Evolutionary conservation across 805 yeast species (phyloP).

Genomic region (Kodamaea hsintzibuensis): DNA sequence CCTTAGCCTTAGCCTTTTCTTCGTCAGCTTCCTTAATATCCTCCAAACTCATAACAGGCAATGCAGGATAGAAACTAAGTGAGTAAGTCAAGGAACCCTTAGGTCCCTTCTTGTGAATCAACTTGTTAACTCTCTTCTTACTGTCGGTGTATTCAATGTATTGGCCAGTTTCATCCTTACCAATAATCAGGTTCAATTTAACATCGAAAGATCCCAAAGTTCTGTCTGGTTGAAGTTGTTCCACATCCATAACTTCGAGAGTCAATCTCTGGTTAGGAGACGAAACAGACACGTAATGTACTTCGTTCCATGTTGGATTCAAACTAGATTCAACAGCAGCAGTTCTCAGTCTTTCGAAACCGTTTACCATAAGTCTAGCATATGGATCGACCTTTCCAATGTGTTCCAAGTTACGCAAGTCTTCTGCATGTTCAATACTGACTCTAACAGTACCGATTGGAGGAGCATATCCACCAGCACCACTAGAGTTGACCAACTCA

Average conservation of each 20-base stretch:
- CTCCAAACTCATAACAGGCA: constrained; percentile 75
- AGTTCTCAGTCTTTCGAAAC: constrained; percentile 76
- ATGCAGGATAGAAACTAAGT: constrained; percentile 78
- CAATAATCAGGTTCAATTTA: constrained; percentile 64
- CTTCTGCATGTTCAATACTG: constrained; percentile 65
- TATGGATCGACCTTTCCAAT: constrained; percentile 94
- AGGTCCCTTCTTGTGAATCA: constrained; percentile 76
- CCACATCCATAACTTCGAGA: constrained; percentile 91
- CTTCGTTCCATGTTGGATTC: constrained; percentile 84
- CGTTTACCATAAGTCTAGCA: constrained; percentile 74
- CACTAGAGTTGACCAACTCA: constrained; percentile 61
- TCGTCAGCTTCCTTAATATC: constrained; percentile 61
- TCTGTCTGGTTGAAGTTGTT: constrained; percentile 75
- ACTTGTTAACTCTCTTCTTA: constrained; percentile 56
- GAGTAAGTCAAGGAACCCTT: constrained; percentile 78
- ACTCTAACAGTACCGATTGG: constrained; percentile 93
- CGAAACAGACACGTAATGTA: constrained; percentile 77
- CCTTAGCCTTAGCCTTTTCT: constrained; percentile 18
- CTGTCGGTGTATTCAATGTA: constrained; percentile 59
- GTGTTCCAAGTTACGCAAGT: constrained; percentile 79
- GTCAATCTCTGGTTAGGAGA: constrained; percentile 81
- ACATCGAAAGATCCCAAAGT: constrained; percentile 82
- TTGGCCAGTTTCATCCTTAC: constrained; percentile 62
- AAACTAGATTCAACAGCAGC: constrained; percentile 62
- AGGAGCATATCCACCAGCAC: constrained; percentile 81